These are phyloP conservation scores for Agastache rugosa DNA, from an alignment of 257 asterid species.

Conservation along the genomic window DNA sequence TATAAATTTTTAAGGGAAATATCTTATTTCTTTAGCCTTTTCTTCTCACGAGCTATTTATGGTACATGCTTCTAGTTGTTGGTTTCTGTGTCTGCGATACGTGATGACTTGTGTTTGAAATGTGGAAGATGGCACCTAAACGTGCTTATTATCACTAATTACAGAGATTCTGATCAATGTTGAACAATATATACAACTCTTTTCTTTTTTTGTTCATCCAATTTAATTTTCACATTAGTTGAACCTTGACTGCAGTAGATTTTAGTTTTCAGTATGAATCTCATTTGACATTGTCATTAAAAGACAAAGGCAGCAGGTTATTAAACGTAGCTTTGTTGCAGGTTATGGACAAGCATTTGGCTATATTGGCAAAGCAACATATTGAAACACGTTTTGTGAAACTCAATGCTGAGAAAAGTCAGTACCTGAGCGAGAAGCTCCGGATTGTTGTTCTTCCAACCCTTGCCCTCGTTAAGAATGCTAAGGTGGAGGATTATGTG, in stretches of 20 bases:
- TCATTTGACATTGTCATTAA: conserved; percentile 6
- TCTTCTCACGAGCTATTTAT: conserved; percentile 13
- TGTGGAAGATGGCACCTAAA: neutral
- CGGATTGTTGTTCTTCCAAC: conserved; percentile 92
- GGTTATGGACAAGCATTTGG: conserved; percentile 95
- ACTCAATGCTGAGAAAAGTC: conserved; percentile 95
- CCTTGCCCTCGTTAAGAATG: conserved; percentile 83
- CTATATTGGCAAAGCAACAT: conserved; percentile 86
- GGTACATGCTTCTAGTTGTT: neutral
- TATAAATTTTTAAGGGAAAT: neutral
- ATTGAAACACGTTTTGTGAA: conserved; percentile 91
- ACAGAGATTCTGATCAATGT: neutral
- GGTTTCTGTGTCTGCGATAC: neutral
- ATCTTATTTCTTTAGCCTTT: neutral
- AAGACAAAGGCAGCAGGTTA: neutral
- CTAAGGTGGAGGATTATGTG: conserved; percentile 96
- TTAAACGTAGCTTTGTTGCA: conserved; percentile 41
- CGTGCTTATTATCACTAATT: conserved; percentile 3
- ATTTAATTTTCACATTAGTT: neutral
- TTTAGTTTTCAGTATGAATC: conserved; percentile 10
- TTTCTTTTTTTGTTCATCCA: neutral
- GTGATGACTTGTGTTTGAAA: conserved; percentile 4
- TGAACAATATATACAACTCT: neutral
- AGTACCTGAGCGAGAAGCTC: conserved; percentile 85
- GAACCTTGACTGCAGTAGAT: conserved; percentile 9